Conservation (phyloP, 495 filamentous ascomycete genomes). For the Annulohypoxylon nitens region DNA sequence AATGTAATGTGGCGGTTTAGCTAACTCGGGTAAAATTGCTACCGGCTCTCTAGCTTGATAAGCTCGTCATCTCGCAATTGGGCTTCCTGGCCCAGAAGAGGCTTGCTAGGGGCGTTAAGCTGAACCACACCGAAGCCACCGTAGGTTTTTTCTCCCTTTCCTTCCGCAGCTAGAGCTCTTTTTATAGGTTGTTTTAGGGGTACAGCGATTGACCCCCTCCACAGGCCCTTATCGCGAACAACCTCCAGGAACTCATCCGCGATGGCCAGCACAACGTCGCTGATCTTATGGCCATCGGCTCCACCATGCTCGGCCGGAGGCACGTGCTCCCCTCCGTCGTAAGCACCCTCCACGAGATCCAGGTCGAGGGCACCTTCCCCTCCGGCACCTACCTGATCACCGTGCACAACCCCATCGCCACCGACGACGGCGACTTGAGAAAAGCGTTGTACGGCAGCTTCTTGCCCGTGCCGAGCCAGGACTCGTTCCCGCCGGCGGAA, state of each 20-base stretch:
- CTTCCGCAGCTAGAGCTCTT: not conserved
- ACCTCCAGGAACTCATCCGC: constrained; percentile 95
- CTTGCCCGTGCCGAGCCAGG: constrained; percentile 79
- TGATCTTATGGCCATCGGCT: constrained; percentile 91
- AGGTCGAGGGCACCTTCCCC: constrained; percentile 94
- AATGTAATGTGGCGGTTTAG: constrained; percentile 9
- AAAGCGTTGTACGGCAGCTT: constrained; percentile 93
- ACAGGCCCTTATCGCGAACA: constrained; percentile 89
- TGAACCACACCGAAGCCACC: constrained; percentile 93
- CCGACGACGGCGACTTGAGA: constrained; percentile 87
- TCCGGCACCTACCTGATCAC: constrained; percentile 95
- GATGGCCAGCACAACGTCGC: constrained; percentile 95
- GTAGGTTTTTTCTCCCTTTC: constrained; percentile 63
- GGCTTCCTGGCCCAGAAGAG: constrained; percentile 90
- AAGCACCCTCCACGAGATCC: constrained; percentile 81
- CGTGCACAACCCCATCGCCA: constrained; percentile 88
- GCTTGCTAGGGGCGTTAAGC: constrained; percentile 85
- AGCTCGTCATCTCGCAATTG: constrained; percentile 92
- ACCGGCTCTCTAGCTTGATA: constrained; percentile 78
- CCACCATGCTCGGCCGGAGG: constrained; percentile 91
- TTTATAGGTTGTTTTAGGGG: not conserved
- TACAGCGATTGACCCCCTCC: not conserved
- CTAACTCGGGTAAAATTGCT: constrained; percentile 19
- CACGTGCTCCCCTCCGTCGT: constrained; percentile 90
- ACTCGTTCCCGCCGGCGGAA: constrained; percentile 71